Conservation (phyloP, 768 basidiomycete genomes). For the Sarcomyxa edulis region DNA sequence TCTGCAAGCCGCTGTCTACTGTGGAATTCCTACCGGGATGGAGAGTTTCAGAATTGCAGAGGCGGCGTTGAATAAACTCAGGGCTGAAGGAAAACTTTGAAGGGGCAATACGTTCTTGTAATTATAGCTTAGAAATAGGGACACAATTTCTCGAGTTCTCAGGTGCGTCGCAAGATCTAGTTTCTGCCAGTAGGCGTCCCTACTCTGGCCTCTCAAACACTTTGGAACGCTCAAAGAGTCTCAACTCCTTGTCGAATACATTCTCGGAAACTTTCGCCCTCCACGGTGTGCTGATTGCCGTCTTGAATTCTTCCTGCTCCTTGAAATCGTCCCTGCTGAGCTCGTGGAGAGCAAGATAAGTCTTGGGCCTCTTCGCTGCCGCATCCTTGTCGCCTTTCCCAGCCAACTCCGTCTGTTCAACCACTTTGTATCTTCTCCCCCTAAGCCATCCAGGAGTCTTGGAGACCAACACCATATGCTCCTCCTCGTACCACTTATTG, state of each 20-base stretch:
- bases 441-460: constrained; percentile 25
- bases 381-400: constrained; percentile 9
- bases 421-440: constrained; percentile 23
- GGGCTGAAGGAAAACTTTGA: constrained; percentile 26
- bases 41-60: constrained; percentile 35
- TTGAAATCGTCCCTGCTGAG: constrained; percentile 14
- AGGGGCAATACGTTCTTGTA: constrained; percentile 1
- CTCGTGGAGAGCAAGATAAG: constrained; percentile 30
- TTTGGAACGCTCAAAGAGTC: constrained; percentile 22
- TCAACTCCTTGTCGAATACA: constrained; percentile 11
- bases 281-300: constrained; percentile 19
- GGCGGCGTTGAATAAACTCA: constrained; percentile 30
- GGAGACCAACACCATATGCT: constrained; percentile 24
- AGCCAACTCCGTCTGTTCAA: constrained; percentile 13
- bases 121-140: no score
- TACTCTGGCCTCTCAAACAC: no score
- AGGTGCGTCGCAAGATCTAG: constrained; percentile 1
- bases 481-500: constrained; percentile 31
- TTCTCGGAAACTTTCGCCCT: constrained; percentile 15
- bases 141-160: background rate
- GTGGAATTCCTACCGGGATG: constrained; percentile 39
- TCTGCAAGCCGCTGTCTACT: constrained; percentile 36
- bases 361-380: constrained; percentile 12
- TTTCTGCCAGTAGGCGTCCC: no score
- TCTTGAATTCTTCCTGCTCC: constrained; percentile 17